These are phyloP conservation scores for Penstemon barbatus DNA, from an alignment of 257 asterid genomes.

Conservation along the genomic window DNA sequence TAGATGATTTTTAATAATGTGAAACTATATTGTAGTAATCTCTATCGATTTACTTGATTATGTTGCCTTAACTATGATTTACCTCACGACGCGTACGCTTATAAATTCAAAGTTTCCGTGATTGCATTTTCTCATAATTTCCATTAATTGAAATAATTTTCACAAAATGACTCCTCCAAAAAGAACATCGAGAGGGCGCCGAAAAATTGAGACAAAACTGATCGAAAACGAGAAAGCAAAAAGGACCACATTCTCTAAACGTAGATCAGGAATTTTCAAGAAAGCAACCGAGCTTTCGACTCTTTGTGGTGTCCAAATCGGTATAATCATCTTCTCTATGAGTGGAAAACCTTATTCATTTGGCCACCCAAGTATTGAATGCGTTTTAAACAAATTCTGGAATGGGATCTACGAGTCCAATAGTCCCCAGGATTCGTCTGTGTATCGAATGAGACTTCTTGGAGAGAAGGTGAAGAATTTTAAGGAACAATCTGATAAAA, in stretches of 20 bases:
- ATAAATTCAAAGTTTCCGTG: no score
- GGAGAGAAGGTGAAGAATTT: background rate
- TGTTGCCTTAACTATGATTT: no score
- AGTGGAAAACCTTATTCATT: constrained; percentile 18
- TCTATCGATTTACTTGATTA: no score
- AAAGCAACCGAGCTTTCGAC: constrained; percentile 32
- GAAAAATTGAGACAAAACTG: constrained; percentile 29
- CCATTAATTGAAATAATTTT: no score
- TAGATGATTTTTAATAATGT: no score
- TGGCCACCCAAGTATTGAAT: constrained; percentile 13
- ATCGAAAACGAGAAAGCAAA: constrained; percentile 24
- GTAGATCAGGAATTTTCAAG: constrained; percentile 31
- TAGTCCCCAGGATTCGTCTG: background rate
- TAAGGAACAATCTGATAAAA: background rate
- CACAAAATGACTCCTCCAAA: constrained; percentile 21
- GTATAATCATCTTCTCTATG: constrained; percentile 2
- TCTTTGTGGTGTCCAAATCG: constrained; percentile 30
- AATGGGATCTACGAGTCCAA: background rate
- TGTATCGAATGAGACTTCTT: background rate
- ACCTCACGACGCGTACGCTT: no score
- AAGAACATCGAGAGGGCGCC: constrained; percentile 16
- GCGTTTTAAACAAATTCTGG: no score
- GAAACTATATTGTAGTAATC: no score
- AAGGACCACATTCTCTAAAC: constrained; percentile 26
- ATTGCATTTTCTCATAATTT: no score